phyloP scores from a whole-genome alignment of 2,329 filamentous ascomycete genomes.

The Magnaporthiopsis incrustans region DNA sequence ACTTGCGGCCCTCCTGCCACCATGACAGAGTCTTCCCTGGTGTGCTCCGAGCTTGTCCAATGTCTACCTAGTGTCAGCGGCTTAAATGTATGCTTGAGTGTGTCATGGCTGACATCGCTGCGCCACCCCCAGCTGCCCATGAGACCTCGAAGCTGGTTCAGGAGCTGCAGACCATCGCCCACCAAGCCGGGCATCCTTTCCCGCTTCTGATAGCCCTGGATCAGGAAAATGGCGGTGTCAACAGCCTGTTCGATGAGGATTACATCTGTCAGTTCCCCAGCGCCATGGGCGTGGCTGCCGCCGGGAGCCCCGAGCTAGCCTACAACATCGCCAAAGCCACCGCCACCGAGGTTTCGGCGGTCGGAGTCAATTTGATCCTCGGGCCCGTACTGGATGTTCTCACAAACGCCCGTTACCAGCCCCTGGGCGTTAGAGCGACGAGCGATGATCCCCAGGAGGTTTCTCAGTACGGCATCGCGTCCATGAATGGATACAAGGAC shows the following conservation, averaged over 20 bases:
- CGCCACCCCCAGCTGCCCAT: conserved; percentile 62
- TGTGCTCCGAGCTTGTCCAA: not conserved
- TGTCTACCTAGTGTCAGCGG: not conserved
- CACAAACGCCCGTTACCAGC: conserved; percentile 86
- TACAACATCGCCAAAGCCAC: conserved; percentile 90
- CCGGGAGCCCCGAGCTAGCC: conserved; percentile 74
- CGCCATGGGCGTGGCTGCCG: conserved; percentile 93
- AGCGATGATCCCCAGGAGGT: conserved; percentile 94
- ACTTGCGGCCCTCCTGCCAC: conserved; percentile 5
- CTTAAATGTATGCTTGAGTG: conserved; percentile 11
- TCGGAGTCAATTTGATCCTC: conserved; percentile 92
- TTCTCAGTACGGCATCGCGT: conserved; percentile 83
- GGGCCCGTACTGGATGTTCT: conserved; percentile 90
- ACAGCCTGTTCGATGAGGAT: conserved; percentile 91
- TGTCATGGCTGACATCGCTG: conserved; percentile 10
- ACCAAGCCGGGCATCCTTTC: conserved; percentile 80
- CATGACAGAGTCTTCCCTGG: not conserved
- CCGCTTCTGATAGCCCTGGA: conserved; percentile 87
- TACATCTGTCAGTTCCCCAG: conserved; percentile 95
- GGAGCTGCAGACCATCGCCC: conserved; percentile 86
- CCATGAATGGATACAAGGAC: conserved; percentile 87
- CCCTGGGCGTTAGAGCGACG: conserved; percentile 78
- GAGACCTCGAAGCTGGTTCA: conserved; percentile 82
- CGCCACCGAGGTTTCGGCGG: conserved; percentile 82
- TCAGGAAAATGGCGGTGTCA: conserved; percentile 97